Evolutionary conservation across 2,329 filamentous ascomycete species (phyloP), one percentile per base, ranked within the genome.

Genomic region (Chrysoporthe puriensis): DNA sequence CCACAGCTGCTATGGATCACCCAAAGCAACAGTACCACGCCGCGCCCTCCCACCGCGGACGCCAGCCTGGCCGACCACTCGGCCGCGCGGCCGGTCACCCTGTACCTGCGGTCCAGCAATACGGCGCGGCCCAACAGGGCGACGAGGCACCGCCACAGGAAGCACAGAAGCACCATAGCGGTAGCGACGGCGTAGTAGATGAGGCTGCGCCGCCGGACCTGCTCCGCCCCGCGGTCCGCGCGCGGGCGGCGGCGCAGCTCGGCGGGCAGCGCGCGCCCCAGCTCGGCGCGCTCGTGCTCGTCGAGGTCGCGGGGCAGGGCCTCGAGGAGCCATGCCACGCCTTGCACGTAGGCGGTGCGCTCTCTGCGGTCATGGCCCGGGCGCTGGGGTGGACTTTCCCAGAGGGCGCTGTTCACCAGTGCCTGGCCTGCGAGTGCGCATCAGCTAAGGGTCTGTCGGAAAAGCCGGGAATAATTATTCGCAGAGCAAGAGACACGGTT

Each of bases 41-140:
- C 79, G 26, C 26, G 26, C 66, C 83, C 84, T 3, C 87, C 84
- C 56, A 90, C 71, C 60, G 76, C 77, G 70, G 88, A 84, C 3
- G 85, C 84, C 2, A 85, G 81, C 59, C 81, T 80, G 43, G 89
- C 77, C 6, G 86, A 79, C 32, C 80, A 79, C 8, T 81, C 80
- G 21, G 90, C 76, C 1, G 90, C 70, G 34, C 84, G 84, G 73
- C 89, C 85, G 0, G 85, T 88, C 69, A 94, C 81, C 70, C 86
- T 86, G 77, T 93, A 86, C 71, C 88, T 84, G 18, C 88, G 84
- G 75, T 94, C 91, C 70, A 90, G 89, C 61, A 83, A 80, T 70
- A 88, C 89, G 18, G 85, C 81, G 18, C 83, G 77, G 18, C 81
- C 80, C 16, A 89, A 71, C 14, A 90, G 75, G 4, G 84, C 73